Percentiles rank a stretch among this genome's conserved stretches.
phyloP scores from a whole-genome alignment of 257 asterid genomes.

The Solanum medicagineum region DNA sequence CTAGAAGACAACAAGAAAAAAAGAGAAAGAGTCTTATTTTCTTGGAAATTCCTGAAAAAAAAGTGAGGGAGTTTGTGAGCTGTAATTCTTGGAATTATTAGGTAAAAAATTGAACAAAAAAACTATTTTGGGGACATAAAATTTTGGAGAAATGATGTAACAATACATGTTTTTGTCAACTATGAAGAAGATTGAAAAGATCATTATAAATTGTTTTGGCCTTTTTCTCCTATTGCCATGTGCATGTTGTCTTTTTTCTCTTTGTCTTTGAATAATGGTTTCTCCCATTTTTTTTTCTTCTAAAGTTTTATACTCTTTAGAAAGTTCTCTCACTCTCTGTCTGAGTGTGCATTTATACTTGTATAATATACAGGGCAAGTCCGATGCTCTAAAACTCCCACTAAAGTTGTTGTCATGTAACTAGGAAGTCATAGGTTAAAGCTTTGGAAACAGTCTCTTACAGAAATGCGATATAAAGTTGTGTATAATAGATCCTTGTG shows the following conservation, averaged over 20 bases:
- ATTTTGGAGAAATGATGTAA: slow-evolving; percentile 1
- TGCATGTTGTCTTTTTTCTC: slow-evolving; percentile 43
- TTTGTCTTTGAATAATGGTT: slow-evolving; percentile 25
- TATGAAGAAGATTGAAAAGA: slow-evolving; percentile 22
- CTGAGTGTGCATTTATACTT: neutral
- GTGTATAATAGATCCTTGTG: no score
- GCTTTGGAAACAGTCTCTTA: no score
- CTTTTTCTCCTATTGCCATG: slow-evolving; percentile 43
- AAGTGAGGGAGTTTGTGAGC: neutral
- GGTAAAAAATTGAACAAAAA: neutral
- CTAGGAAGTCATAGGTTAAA: no score
- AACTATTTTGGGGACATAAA: slow-evolving; percentile 8
- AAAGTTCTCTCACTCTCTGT: slow-evolving; percentile 10
- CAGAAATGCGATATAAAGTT: no score
- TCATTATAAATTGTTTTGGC: slow-evolving; percentile 28
- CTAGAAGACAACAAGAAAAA: neutral
- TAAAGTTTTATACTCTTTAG: slow-evolving; percentile 20
- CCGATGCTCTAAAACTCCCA: no score
- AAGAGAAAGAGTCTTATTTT: neutral
- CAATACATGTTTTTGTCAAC: slow-evolving; percentile 16
- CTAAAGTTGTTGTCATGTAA: no score
- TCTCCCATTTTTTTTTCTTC: slow-evolving; percentile 10
- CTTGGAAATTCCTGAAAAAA: neutral
- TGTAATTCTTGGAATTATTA: slow-evolving; percentile 3
- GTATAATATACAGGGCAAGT: neutral